A percentile compares a stretch with the other conserved stretches of the same genome.
Evolutionary conservation across 2,329 filamentous ascomycete species (phyloP).

Genomic region (Alternaria burnsii): DNA sequence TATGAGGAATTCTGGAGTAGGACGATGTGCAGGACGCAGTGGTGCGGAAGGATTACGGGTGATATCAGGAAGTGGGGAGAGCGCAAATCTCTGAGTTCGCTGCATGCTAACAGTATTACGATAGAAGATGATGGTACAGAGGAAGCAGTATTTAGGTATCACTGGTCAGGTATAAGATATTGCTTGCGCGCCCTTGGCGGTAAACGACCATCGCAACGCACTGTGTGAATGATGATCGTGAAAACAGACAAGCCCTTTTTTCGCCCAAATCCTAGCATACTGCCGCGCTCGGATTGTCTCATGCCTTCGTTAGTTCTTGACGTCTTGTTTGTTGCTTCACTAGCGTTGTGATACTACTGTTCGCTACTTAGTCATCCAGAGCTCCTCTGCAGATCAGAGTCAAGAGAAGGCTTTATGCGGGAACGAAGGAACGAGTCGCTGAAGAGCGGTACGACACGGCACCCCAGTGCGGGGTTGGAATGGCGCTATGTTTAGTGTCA

Average conservation of each 20-base stretch:
- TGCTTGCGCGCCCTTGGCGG: conserved; percentile 1
- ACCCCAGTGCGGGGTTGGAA: too few relatives aligned
- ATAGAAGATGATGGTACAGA: not conserved
- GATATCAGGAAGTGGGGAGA: conserved; percentile 6
- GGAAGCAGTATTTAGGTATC: not conserved
- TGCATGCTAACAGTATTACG: conserved; percentile 3
- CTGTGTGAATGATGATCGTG: not conserved
- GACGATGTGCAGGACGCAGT: not conserved
- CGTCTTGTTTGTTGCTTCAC: not conserved
- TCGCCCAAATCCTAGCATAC: not conserved
- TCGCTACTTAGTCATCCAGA: not conserved
- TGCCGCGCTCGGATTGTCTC: not conserved
- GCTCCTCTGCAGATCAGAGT: not conserved
- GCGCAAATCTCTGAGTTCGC: not conserved
- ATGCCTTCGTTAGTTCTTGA: fast-evolving
- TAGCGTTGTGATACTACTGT: not conserved
- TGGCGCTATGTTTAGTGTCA: too few relatives aligned
- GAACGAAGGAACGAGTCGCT: not conserved
- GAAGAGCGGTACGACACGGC: not conserved
- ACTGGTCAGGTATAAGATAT: not conserved
- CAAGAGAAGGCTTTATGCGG: too few relatives aligned
- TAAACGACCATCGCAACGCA: not conserved
- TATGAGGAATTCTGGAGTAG: conserved; percentile 27
- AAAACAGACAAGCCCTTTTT: not conserved
- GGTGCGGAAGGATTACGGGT: not conserved